Evolutionary conservation across 2,329 filamentous ascomycete species (phyloP), one percentile per base, ranked within the genome.

Genomic region (Pyrenochaeta sp.): DNA sequence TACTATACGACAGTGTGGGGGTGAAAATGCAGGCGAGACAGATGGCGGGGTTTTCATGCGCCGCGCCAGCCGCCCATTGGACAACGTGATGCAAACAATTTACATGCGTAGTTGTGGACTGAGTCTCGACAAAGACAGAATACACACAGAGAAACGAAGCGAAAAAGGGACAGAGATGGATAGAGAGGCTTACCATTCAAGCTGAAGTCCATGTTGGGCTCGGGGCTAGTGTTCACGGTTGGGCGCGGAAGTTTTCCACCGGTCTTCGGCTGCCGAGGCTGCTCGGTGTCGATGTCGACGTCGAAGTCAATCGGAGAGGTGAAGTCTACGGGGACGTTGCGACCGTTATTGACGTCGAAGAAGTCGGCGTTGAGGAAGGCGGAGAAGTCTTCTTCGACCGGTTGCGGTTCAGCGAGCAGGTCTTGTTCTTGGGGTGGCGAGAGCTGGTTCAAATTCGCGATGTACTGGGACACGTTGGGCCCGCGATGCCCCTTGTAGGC

Each of bases 381-480:
- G 1, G 82, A 78, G 19, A 90, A 82, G 42, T 82, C 79, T 2
- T 77, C 73, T 37, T 74, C 70, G 48, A 72, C 61, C 54, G 74
- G 72, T 68, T 85, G 85, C 25, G 70, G 69, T 12, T 77, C 72
- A 36, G 64, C 60, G 57, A 66, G 59, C 32, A 59, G 61, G 43
- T 76, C 73, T 52, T 72, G 61, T 10, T 19, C 5, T 24, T 30
- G 28, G 28, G 65, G 62, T 57, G 83, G 79, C 28, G 85, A 85
- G 54, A 90, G 82, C 45, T 85, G 86, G 82, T 97, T 97, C 71
- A 97, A 84, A 68, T 93, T 90, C 72, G 91, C 90, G 66, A 97
- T 85, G 81, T 95, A 96, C 74, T 93, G 90, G 73, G 92, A 93
- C 80, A 97, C 91, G 78, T 96, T 96, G 73, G 91, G 90, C 69